phyloP scores from a whole-genome alignment of 805 yeast species.

The Barnettozyma siamensis region DNA sequence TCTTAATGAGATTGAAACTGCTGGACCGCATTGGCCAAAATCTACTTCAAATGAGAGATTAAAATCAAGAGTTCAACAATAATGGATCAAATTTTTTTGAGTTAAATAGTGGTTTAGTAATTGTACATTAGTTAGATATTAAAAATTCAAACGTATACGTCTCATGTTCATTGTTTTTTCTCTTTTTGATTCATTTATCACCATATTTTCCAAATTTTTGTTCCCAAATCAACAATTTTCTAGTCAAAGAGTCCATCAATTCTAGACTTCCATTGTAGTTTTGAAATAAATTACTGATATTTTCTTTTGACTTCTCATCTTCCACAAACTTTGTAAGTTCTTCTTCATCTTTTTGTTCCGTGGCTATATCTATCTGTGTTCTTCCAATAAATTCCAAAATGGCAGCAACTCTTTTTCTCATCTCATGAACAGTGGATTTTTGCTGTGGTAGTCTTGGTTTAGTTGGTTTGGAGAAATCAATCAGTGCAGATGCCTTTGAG shows the following conservation, averaged over 20 bases:
- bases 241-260: constrained; percentile 68
- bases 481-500: constrained; percentile 27
- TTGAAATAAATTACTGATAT: constrained; percentile 38
- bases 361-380: constrained; percentile 75
- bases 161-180: too few relatives aligned
- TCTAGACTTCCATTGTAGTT: constrained; percentile 55
- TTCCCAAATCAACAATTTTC: constrained; percentile 74
- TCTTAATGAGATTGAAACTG: constrained; percentile 28
- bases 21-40: constrained; percentile 33
- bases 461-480: constrained; percentile 62
- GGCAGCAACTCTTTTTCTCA: constrained; percentile 83
- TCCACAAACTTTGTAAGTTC: constrained; percentile 42
- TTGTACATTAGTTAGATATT: too few relatives aligned
- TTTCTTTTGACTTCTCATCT: constrained; percentile 32
- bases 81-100: too few relatives aligned
- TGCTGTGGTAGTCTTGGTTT: constrained; percentile 81
- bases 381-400: constrained; percentile 87
- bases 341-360: constrained; percentile 58
- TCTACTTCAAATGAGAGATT: constrained; percentile 10
- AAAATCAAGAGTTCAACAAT: constrained; percentile 8
- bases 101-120: too few relatives aligned
- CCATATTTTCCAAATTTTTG: constrained; percentile 43
- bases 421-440: constrained; percentile 69
- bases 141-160: too few relatives aligned
- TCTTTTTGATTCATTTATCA: constrained; percentile 12